A percentile compares a stretch with the other conserved stretches of the same genome.
Conservation (phyloP, 2,329 filamentous ascomycete genomes). For the Aspergillus fumigatiaffinis region DNA sequence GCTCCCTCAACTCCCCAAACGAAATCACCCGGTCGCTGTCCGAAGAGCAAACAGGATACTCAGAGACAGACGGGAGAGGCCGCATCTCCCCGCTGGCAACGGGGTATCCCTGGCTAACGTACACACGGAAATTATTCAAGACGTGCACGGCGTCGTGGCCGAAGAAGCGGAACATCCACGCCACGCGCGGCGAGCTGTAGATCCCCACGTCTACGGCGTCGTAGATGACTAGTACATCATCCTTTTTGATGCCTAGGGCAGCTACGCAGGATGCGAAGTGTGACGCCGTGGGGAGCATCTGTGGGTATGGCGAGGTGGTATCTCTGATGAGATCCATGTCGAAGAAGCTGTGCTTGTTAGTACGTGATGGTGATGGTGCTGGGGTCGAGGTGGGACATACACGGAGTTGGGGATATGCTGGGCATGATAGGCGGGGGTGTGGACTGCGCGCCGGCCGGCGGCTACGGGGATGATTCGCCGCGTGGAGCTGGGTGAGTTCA, state of each 20-base stretch:
- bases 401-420: slow-evolving; percentile 23
- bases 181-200: slow-evolving; percentile 27
- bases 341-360: slow-evolving; percentile 22
- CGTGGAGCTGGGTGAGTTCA: not conserved
- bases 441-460: slow-evolving; percentile 14
- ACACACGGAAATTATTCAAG: slow-evolving; percentile 27
- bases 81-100: slow-evolving; percentile 8
- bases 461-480: slow-evolving; percentile 23
- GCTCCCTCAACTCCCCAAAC: slow-evolving; percentile 13
- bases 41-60: slow-evolving; percentile 4
- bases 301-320: slow-evolving; percentile 20
- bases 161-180: slow-evolving; percentile 25
- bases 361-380: too few relatives aligned
- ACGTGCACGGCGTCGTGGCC: slow-evolving; percentile 25
- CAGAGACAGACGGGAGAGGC: not conserved
- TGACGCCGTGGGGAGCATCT: slow-evolving; percentile 24
- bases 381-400: slow-evolving; percentile 8
- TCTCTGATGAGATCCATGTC: slow-evolving; percentile 25
- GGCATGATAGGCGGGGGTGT: slow-evolving; percentile 9
- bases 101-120: slow-evolving; percentile 17
- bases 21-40: slow-evolving; percentile 6
- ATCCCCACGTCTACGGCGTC: slow-evolving; percentile 25
- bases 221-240: slow-evolving; percentile 27
- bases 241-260: slow-evolving; percentile 16
- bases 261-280: slow-evolving; percentile 20